Base-by-base conservation (phyloP, 2,329 filamentous ascomycete species). In the Capronia epimyces region DNA sequence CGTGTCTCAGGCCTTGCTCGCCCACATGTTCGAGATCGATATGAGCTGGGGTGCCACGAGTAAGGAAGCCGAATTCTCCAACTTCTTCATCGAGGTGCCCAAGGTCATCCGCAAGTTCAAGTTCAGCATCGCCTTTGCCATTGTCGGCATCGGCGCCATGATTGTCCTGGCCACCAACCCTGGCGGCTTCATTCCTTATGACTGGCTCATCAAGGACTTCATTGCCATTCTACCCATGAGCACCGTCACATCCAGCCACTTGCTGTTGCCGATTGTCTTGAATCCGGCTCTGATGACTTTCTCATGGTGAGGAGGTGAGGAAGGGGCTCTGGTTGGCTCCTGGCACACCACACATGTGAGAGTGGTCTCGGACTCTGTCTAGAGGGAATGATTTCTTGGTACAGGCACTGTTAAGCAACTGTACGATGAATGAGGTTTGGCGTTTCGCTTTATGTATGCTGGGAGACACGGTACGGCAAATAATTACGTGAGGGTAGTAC, bases 31-130 rank as follows among this genome's bases (percentile, higher is more conserved):
- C 65, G 82, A 87, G 70, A 82, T 93, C 65, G 79, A 63, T 69
- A 91, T 93, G 84, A 81, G 80, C 1, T 94, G 88, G 88, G 87
- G 87, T 44, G 82, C 87, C 1, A 94, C 89, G 0, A 80, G 83
- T 31, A 94, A 94, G 70, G 88, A 94, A 56, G 50, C 66, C 62
- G 50, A 67, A 63, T 83, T 85, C 64, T 84, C 84, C 25, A 86
- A 88, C 67, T 94, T 94, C 70, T 91, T 90, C 70, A 86, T 87
- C 55, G 88, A 93, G 65, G 80, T 90, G 16, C 84, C 85, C 27
- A 86, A 85, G 65, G 85, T 94, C 36, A 67, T 91, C 44, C 84
- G 82, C 69, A 82, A 81, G 67, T 91, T 91, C 76, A 89, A 85
- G 72, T 87, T 67, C 42, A 65, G 62, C 16, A 70, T 71, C 53